Evolutionary conservation across 2,329 filamentous ascomycete species (phyloP).

Genomic region (Cadophora sp.): DNA sequence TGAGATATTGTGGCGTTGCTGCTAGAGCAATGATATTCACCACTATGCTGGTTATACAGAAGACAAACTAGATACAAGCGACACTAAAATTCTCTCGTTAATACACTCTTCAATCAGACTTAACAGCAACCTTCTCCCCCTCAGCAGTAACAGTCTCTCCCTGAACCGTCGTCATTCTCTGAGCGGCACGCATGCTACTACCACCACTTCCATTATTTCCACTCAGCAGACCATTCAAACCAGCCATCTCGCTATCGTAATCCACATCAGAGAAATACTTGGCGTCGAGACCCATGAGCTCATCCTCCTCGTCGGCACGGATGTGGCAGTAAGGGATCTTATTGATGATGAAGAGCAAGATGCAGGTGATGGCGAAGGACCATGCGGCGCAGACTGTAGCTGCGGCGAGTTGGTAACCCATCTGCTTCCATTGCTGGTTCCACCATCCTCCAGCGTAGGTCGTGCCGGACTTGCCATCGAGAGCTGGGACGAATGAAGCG

Average conservation of each 20-base stretch:
- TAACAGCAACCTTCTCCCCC: background rate
- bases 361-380: conserved; percentile 16
- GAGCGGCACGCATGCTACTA: conserved; percentile 1
- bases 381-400: conserved; percentile 9
- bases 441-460: conserved; percentile 19
- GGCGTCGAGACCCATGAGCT: conserved; percentile 15
- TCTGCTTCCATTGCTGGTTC: conserved; percentile 19
- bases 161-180: conserved; percentile 7
- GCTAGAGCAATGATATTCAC: too few species aligned
- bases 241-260: conserved; percentile 14
- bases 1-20: background rate
- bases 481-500: conserved; percentile 11
- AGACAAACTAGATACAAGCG: background rate
- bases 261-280: conserved; percentile 11
- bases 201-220: conserved; percentile 1
- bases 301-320: conserved; percentile 17
- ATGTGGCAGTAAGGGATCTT: conserved; percentile 12
- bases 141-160: background rate
- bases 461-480: background rate
- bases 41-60: too few species aligned
- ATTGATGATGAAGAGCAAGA: conserved; percentile 22
- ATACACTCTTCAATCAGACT: conserved; percentile 8
- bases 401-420: conserved; percentile 19
- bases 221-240: conserved; percentile 12
- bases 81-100: too few species aligned